Evolutionary conservation across 2,329 filamentous ascomycete genomes (phyloP).

Genomic region (Fusarium burgessii): DNA sequence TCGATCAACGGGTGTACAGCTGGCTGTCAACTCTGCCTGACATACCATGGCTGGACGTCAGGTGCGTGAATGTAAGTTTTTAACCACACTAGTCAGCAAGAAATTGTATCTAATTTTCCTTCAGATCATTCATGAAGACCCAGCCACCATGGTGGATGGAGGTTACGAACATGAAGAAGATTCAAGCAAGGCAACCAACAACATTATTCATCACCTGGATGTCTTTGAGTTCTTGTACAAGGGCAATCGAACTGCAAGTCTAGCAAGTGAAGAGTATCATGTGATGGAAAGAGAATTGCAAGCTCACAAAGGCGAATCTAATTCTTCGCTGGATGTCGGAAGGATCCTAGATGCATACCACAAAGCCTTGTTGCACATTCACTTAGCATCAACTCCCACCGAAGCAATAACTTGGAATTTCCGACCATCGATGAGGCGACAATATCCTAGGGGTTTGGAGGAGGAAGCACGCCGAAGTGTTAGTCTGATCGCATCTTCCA

Average conservation of each 20-base stretch:
- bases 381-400: background rate
- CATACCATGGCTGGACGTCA: background rate
- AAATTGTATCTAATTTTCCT: background rate
- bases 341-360: background rate
- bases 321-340: background rate
- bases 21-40: background rate
- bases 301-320: fast-evolving
- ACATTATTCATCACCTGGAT: background rate
- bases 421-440: background rate
- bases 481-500: background rate
- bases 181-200: background rate
- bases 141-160: too few species aligned
- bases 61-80: background rate
- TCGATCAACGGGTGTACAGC: background rate
- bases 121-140: background rate
- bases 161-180: background rate
- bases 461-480: background rate
- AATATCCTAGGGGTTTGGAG: background rate
- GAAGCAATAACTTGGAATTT: background rate
- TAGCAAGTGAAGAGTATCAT: background rate
- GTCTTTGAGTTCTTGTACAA: background rate
- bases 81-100: fast-evolving
- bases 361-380: background rate
- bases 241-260: background rate
- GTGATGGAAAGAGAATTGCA: background rate